These are phyloP conservation scores for Thuidium tamariscinum DNA, from an alignment of 225 moss, liverwort and hornwort genomes.

Conservation along the genomic window DNA sequence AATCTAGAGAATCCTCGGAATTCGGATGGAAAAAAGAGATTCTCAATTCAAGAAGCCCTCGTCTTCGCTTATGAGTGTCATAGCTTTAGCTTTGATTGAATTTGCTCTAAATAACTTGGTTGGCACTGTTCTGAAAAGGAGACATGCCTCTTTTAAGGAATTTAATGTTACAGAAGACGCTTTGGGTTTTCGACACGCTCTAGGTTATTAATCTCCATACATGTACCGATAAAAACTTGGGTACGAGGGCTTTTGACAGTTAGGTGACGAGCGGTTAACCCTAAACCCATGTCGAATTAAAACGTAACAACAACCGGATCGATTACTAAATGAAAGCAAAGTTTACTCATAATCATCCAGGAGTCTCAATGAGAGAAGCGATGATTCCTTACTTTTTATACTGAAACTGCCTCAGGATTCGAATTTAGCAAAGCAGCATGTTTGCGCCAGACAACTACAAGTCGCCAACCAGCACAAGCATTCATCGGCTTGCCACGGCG, in stretches of 20 bases:
- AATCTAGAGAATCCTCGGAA: background rate
- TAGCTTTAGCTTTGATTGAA: background rate
- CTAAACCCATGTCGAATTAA: background rate
- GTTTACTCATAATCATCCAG: too few relatives aligned
- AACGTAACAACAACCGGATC: background rate
- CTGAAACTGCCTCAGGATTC: background rate
- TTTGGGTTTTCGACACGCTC: background rate
- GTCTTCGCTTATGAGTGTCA: background rate
- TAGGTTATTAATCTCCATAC: background rate
- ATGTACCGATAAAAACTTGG: background rate
- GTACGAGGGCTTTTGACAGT: background rate
- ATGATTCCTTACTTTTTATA: background rate
- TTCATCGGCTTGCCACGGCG: background rate
- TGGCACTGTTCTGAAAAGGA: background rate
- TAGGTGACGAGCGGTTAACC: background rate
- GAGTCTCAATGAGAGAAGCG: background rate
- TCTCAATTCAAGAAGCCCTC: background rate
- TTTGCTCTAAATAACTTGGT: background rate
- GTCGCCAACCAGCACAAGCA: background rate
- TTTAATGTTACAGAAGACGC: background rate
- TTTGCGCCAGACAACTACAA: background rate
- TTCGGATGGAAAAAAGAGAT: background rate
- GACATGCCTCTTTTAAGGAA: background rate
- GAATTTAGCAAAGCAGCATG: background rate
- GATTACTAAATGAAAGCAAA: background rate